Evolutionary conservation across 1,284 basidiomycete genomes (phyloP), one percentile per base, ranked within the genome.

Genomic region (Schizopora paradoxa): DNA sequence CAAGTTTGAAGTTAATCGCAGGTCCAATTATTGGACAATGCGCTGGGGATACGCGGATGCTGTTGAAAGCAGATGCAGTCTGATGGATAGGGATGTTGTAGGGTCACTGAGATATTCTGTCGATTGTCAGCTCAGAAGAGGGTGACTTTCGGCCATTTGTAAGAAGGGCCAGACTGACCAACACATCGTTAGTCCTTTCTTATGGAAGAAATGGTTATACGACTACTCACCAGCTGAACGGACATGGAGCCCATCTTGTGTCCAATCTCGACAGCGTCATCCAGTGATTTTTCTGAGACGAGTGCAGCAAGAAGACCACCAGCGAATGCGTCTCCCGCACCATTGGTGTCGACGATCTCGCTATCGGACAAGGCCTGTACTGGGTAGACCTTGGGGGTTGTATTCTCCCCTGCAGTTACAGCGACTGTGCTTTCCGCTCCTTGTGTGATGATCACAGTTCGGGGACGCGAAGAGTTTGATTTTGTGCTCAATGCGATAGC

Each of bases 241-340:
- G 86, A 91, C 80, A 96, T 92, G 52, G 77, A 70, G 47, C 89
- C 95, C 58, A 98, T 65, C 67, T 85, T 86, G 70, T 99, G 95
- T 2, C 95, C 96, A 34, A 80, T 80, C 64, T 88, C 78, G 52
- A 99, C 76, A 46, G 78, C 79, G 63, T 91, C 82, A 33, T 89
- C 84, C 40, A 94, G 61, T 36, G 61, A 68, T 76, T 92, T 97
- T 19, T 91, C 93, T 33, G 78, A 66, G 41, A 92, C 82, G 43
- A 83, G 75, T 1, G 87, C 94, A 41, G 90, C 96, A 41, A 98
- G 65, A 73, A 98, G 94, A 39, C 91, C 96, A 52, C 96, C 96
- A n/a, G 93, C 92, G 58, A 99, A 99, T 42, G 92, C 93, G 65
- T 99, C 96, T 43, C 96, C 96, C n/a, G 96, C 96, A 43, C 91